A percentile compares a stretch with the other conserved stretches of the same genome.
phyloP scores from a whole-genome alignment of 495 filamentous ascomycete species.

The Penicillium pulvis region DNA sequence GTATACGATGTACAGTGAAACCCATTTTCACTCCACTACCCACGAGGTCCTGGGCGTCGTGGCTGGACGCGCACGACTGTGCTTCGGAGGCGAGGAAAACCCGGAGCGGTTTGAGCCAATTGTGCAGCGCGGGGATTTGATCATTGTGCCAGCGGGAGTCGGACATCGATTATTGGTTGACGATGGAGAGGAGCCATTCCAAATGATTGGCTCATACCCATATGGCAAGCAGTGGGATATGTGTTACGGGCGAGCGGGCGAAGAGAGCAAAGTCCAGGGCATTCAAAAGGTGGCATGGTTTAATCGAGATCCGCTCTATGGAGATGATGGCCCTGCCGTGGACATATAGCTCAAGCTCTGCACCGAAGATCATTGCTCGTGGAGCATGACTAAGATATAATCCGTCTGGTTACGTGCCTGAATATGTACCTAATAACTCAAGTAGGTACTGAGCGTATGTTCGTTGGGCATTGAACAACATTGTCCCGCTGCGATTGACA shows the following conservation, averaged over 20 bases:
- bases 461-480: neutral
- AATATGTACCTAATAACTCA: too few relatives aligned
- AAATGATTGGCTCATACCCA: slow-evolving; percentile 70
- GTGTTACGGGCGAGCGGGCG: slow-evolving; percentile 63
- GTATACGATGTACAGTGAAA: slow-evolving; percentile 65
- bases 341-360: slow-evolving; percentile 28
- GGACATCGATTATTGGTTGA: slow-evolving; percentile 63
- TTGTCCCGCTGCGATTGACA: neutral
- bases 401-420: neutral
- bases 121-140: slow-evolving; percentile 61
- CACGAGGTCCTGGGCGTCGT: slow-evolving; percentile 68
- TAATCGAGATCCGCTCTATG: slow-evolving; percentile 61
- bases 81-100: slow-evolving; percentile 68
- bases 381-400: neutral
- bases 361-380: neutral
- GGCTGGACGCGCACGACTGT: slow-evolving; percentile 59
- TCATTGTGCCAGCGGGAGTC: slow-evolving; percentile 69
- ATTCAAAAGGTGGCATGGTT: slow-evolving; percentile 59
- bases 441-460: too few relatives aligned
- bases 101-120: slow-evolving; percentile 54
- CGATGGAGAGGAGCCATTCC: slow-evolving; percentile 46
- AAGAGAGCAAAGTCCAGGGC: slow-evolving; percentile 49
- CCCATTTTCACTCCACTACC: slow-evolving; percentile 66
- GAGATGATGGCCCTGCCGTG: slow-evolving; percentile 53
- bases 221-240: slow-evolving; percentile 62